phyloP scores from a whole-genome alignment of 805 yeast species.

The Metschnikowia kofuensis region DNA sequence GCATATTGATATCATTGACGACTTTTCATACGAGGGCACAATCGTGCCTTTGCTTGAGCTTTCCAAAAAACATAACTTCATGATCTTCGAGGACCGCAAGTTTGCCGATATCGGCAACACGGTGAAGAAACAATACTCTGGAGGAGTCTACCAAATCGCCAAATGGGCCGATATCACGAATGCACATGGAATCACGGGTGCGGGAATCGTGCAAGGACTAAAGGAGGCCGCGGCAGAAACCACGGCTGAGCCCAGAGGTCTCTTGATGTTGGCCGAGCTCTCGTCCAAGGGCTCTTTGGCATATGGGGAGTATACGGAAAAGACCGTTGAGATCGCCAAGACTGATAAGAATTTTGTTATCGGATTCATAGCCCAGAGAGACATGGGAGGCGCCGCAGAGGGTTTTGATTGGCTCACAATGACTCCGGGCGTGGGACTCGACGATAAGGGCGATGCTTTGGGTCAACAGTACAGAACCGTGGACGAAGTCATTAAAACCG shows the following conservation, averaged over 20 bases:
- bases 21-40: slow-evolving; percentile 79
- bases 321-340: slow-evolving; percentile 84
- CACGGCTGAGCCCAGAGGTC: slow-evolving; percentile 76
- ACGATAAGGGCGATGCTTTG: slow-evolving; percentile 90
- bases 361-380: slow-evolving; percentile 93
- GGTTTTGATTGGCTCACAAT: slow-evolving; percentile 94
- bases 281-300: slow-evolving; percentile 94
- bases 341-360: slow-evolving; percentile 84
- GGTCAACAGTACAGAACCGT: slow-evolving; percentile 98
- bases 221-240: slow-evolving; percentile 76
- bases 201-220: slow-evolving; percentile 86
- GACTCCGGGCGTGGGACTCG: slow-evolving; percentile 99
- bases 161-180: slow-evolving; percentile 96
- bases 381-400: slow-evolving; percentile 78
- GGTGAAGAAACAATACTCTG: slow-evolving; percentile 87
- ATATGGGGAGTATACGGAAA: slow-evolving; percentile 80
- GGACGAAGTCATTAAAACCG: slow-evolving; percentile 73
- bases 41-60: slow-evolving; percentile 69
- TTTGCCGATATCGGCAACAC: slow-evolving; percentile 99
- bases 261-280: slow-evolving; percentile 92
- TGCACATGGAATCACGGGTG: slow-evolving; percentile 97
- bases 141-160: slow-evolving; percentile 87
- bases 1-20: slow-evolving; percentile 90
- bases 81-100: slow-evolving; percentile 95
- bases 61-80: slow-evolving; percentile 77